Conservation (phyloP, 768 basidiomycete species). For the Suillus americanus region DNA sequence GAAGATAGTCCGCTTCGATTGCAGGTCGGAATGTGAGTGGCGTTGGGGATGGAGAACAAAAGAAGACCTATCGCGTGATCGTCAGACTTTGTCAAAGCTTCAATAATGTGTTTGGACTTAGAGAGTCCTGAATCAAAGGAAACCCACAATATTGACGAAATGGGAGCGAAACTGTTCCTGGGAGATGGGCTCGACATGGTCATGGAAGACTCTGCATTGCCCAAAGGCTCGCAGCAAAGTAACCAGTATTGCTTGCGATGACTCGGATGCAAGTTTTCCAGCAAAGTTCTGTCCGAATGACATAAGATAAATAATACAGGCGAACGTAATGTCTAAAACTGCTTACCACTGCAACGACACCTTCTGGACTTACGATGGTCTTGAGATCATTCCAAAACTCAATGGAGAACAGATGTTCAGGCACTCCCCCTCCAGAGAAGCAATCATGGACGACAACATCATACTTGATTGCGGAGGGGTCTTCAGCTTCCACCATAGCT, state of each 20-base stretch:
- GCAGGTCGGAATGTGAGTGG: slow-evolving; percentile 62
- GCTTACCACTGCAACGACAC: slow-evolving; percentile 79
- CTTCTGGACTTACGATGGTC: slow-evolving; percentile 61
- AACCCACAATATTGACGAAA: slow-evolving; percentile 73
- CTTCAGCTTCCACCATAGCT: slow-evolving; percentile 22
- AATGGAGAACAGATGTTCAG: slow-evolving; percentile 77
- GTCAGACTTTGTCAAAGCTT: not conserved
- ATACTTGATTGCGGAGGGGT: slow-evolving; percentile 33
- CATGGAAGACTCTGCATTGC: slow-evolving; percentile 83
- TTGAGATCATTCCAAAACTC: slow-evolving; percentile 83
- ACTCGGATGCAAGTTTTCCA: slow-evolving; percentile 61
- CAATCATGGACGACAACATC: slow-evolving; percentile 87
- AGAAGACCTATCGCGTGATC: slow-evolving; percentile 59
- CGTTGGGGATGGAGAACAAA: slow-evolving; percentile 63
- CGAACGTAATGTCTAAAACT: not conserved
- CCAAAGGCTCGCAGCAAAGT: slow-evolving; percentile 74
- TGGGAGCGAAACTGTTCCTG: slow-evolving; percentile 49
- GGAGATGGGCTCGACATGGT: slow-evolving; percentile 46
- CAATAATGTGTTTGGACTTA: not conserved
- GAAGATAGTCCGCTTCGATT: slow-evolving; percentile 57
- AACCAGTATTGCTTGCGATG: slow-evolving; percentile 62
- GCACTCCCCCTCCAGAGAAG: slow-evolving; percentile 93
- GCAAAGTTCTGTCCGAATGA: slow-evolving; percentile 68
- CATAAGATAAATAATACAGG: slow-evolving; percentile 3
- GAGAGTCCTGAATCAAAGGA: not conserved